Evolutionary conservation across 306 rosid genomes (phyloP), one percentile per base, ranked within the genome.

Genomic region (Lathyrus tuberosus): DNA sequence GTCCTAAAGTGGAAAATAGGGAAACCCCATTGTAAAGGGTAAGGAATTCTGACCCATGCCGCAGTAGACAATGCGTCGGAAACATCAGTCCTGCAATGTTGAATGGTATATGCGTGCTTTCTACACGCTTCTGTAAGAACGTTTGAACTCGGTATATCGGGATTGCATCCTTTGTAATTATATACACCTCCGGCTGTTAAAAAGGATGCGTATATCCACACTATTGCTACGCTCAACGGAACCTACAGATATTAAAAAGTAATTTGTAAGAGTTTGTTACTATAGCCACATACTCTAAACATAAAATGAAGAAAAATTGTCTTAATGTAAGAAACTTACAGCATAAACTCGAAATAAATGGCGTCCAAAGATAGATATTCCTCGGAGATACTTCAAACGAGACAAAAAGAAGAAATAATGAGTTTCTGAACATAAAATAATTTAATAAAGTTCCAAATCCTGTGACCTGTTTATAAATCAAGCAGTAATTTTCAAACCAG

Each of bases 171-270:
- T 71, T 84, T 76, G 85, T 84, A 94, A 71, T 85, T 76, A 70
- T 94, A 94, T 31, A 90, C 98, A 69, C 98, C 98, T 8, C 98
- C 92, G 30, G 92, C 90, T 43, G 97, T 94, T 84, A 94, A 76
- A 87, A 94, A 88, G 53, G 88, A 86, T 16, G 97, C 98, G 64
- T 82, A 94, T 59, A 78, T 83, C 98, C 97, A 94, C 70, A 84
- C 71, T 74, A 94, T 74, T 69, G 81, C 49, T 44, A 82, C 78
- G 26, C 98, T 90, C 79, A 90, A 70, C n/a, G 98, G 96, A 80
- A 90, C 97, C 98, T 94, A 87, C 60, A 70, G 74, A 75, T 69
- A 58, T 75, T 60, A 43, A 76, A 85, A 86, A 78, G 24, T 38
- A 56, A 48, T 69, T 44, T 11, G 18, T 15, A 66, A 44, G 28